These are phyloP conservation scores for Neohortaea acidophila DNA, from an alignment of 495 filamentous ascomycete genomes.

Conservation along the genomic window DNA sequence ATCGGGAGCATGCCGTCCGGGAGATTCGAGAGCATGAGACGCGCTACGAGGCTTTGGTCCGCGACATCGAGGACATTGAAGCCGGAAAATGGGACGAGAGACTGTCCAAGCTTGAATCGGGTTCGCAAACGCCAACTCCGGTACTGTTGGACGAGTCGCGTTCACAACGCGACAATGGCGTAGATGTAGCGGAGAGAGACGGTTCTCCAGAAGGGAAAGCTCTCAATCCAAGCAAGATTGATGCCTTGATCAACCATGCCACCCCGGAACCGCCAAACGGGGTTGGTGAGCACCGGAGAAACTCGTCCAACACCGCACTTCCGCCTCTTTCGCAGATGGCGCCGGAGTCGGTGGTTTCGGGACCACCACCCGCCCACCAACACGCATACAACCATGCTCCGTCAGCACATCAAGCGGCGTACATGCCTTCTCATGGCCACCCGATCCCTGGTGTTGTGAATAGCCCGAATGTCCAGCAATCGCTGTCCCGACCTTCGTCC, in stretches of 20 bases:
- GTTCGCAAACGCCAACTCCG: conserved; percentile 14
- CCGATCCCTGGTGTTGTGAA: conserved; percentile 2
- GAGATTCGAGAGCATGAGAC: conserved; percentile 64
- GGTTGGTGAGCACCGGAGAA: conserved; percentile 9
- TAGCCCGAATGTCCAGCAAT: conserved; percentile 15
- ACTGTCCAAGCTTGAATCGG: conserved; percentile 7
- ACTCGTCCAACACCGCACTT: conserved; percentile 11
- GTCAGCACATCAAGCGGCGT: conserved; percentile 19
- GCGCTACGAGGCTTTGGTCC: conserved; percentile 43
- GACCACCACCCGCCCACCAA: neutral
- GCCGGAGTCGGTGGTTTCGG: conserved; percentile 12
- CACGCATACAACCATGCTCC: conserved; percentile 9
- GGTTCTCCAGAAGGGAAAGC: neutral
- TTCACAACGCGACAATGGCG: too few relatives aligned
- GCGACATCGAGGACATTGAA: conserved; percentile 55
- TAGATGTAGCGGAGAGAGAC: too few relatives aligned
- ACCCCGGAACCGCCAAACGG: conserved; percentile 13
- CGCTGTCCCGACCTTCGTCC: conserved; percentile 14
- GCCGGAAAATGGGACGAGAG: conserved; percentile 37
- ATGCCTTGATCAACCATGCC: conserved; percentile 18
- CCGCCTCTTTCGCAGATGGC: conserved; percentile 15
- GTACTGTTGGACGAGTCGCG: too few relatives aligned
- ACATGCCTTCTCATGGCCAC: conserved; percentile 16
- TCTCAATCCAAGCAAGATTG: conserved; percentile 14
- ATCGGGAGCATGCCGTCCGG: conserved; percentile 48